Evolutionary conservation across 176 grass and related monocot genomes (phyloP), one percentile per base, ranked within the genome.

Genomic region (Musa itinerans): DNA sequence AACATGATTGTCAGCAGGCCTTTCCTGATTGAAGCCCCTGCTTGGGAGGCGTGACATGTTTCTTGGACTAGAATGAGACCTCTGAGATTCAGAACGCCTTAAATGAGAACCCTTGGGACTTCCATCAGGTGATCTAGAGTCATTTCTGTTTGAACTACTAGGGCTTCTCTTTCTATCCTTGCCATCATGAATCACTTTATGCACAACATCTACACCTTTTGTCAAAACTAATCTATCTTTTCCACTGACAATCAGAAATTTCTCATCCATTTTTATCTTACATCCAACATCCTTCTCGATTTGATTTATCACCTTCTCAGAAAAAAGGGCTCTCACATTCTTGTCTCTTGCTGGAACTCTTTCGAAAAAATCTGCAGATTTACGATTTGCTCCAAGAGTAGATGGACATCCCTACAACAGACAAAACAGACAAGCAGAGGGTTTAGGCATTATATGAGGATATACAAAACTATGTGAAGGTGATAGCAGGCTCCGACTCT

Each of bases 261-360:
- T 98, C 58, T 97, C 95, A 71, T 98, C 91, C 90, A 98, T 85
- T 81, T 85, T 91, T 68, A 98, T 85, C 78, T 94, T 98, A 85
- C 95, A 98, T 6, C 90, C 95, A 19, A 88, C 83, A 58, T 94
- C 90, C 56, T 82, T 98, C 78, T 98, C 95, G 54, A 98, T 91
- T 79, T 93, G 85, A 80, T 70, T 84, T 82, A 94, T 93, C 52
- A 74, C 78, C 79, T 81, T 91, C 58, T 83, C 86, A 54, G 76
- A 88, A 78, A 98, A 98, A 81, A 98, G 84, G 72, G 82, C 78
- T 26, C 95, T 88, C 52, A 94, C 86, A 80, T 83, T 80, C 56
- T 90, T 92, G 66, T 98, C 90, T 81, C 90, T 88, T 75, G 90
- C 88, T 62, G 95, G 84, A 69, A 98, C 88, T 80, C 95, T 90